Evolutionary conservation across 1,139 yeast species (phyloP).

Genomic region (Yamadazyma dendronema): DNA sequence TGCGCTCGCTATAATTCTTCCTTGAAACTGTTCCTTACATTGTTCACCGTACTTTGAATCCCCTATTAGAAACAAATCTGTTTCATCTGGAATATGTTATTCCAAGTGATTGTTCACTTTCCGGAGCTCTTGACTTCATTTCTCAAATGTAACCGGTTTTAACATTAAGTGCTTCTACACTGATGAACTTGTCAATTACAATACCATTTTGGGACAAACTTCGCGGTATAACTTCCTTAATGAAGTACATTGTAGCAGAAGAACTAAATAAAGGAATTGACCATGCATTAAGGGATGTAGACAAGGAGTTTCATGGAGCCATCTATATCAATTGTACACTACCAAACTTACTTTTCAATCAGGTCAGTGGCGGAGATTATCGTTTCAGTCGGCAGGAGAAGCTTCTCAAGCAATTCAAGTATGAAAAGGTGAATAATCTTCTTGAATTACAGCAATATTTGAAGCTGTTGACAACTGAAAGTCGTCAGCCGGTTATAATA

Average conservation of each 20-base stretch:
- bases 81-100: too few relatives aligned
- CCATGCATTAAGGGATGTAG: conserved; percentile 7
- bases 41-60: too few relatives aligned
- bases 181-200: too few relatives aligned
- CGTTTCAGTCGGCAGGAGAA: conserved; percentile 8
- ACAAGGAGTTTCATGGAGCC: conserved; percentile 7
- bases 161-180: too few relatives aligned
- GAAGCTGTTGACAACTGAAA: conserved; percentile 1
- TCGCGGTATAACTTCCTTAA: not conserved
- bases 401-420: conserved; percentile 16
- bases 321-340: conserved; percentile 18
- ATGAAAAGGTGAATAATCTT: conserved; percentile 14
- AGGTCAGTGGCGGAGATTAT: conserved; percentile 10
- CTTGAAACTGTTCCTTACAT: too few relatives aligned
- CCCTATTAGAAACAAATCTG: too few relatives aligned
- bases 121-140: too few relatives aligned
- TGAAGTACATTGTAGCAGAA: conserved; percentile 9
- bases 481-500: conserved; percentile 9
- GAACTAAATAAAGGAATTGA: conserved; percentile 10
- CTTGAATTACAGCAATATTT: conserved; percentile 7
- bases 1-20: not conserved
- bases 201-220: not conserved
- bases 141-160: too few relatives aligned
- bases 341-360: conserved; percentile 15
- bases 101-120: too few relatives aligned